Conservation (phyloP, 73 alveolate species). For the Stentor roeselii region DNA sequence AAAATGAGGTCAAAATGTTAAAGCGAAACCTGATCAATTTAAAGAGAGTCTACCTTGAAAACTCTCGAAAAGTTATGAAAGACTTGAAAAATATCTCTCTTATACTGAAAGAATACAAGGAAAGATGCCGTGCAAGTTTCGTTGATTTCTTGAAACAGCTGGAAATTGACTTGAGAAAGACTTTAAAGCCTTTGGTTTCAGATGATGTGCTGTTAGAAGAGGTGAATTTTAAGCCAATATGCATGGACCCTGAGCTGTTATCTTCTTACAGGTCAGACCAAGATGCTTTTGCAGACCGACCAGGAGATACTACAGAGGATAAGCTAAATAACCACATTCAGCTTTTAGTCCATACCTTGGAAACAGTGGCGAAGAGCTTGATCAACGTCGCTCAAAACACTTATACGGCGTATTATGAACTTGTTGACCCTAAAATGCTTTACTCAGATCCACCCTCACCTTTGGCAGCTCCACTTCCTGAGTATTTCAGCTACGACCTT, state of each 20-base stretch:
- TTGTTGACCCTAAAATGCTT: conserved; percentile 13
- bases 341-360: conserved; percentile 5
- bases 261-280: not conserved
- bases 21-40: not conserved
- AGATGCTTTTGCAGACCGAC: not conserved
- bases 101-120: not conserved
- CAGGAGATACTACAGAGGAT: conserved; percentile 8
- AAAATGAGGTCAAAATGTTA: not conserved
- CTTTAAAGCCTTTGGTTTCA: conserved; percentile 25
- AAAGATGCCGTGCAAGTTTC: not conserved
- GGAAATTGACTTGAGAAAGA: conserved; percentile 16
- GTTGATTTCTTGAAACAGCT: not conserved
- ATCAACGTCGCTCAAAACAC: not conserved
- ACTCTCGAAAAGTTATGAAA: not conserved
- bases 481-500: conserved; percentile 2
- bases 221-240: not conserved
- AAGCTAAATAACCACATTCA: conserved; percentile 3
- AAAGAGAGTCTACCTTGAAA: not conserved
- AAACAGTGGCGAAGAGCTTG: conserved; percentile 21
- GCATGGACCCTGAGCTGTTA: not conserved
- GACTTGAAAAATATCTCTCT: conserved; percentile 8
- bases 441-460: conserved; percentile 27
- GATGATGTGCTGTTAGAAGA: not conserved
- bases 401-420: not conserved
- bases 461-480: conserved; percentile 21